Conservation (phyloP, 371 early-diverging fungal genomes). For the Mortierella sp. region DNA sequence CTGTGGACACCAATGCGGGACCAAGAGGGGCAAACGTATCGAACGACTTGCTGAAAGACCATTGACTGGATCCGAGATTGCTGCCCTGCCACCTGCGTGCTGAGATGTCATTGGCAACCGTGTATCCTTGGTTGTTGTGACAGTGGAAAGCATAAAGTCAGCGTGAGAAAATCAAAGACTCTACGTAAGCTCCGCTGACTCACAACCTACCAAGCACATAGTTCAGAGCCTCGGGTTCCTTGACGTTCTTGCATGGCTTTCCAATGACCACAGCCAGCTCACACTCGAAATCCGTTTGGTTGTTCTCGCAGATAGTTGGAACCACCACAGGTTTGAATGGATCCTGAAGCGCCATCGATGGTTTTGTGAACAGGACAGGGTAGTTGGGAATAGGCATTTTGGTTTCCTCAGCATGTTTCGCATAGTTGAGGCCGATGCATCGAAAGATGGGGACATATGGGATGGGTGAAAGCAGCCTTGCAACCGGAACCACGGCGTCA, state of each 20-base stretch:
- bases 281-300: constrained; percentile 68
- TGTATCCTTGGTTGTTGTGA: too few species aligned
- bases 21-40: constrained; percentile 73
- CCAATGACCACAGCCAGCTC: constrained; percentile 73
- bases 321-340: constrained; percentile 61
- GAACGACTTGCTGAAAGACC: constrained; percentile 72
- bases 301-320: constrained; percentile 60
- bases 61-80: constrained; percentile 60
- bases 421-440: constrained; percentile 72
- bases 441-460: constrained; percentile 55
- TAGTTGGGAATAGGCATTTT: constrained; percentile 58
- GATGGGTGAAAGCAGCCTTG: constrained; percentile 61
- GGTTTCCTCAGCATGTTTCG: constrained; percentile 64
- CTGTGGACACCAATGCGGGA: constrained; percentile 63
- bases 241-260: constrained; percentile 62
- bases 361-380: constrained; percentile 71
- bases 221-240: constrained; percentile 58
- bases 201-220: constrained; percentile 58
- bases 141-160: background rate
- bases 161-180: background rate
- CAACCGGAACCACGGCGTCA: constrained; percentile 51
- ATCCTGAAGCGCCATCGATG: constrained; percentile 55
- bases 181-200: background rate
- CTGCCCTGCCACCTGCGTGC: constrained; percentile 68
- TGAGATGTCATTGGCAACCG: constrained; percentile 67